Percentiles rank a stretch among this genome's conserved stretches.
Conservation (phyloP, 148 eudicot genomes). For the Fagopyrum esculentum region DNA sequence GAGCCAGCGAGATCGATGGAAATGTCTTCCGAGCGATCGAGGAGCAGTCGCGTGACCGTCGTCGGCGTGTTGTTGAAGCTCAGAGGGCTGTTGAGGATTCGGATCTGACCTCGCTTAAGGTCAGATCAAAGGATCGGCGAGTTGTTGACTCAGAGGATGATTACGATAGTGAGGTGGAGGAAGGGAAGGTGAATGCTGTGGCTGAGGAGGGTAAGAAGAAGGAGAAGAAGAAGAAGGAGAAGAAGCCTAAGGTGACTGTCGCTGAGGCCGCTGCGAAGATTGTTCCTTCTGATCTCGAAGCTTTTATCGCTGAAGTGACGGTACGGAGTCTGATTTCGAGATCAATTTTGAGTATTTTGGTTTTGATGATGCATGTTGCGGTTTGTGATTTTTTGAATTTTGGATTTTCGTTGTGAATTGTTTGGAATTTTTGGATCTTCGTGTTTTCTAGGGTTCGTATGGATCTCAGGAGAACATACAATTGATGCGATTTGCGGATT, state of each 20-base stretch:
- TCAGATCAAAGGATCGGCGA: constrained; percentile 37
- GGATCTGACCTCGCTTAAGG: constrained; percentile 10
- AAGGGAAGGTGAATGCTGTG: constrained; percentile 23
- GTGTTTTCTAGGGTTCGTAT: constrained; percentile 36
- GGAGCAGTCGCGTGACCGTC: constrained; percentile 57
- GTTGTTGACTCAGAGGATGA: constrained; percentile 34
- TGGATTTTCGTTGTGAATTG: neutral
- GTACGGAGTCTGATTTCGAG: constrained; percentile 22
- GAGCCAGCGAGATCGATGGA: constrained; percentile 16
- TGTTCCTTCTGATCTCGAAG: constrained; percentile 42
- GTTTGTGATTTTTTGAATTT: neutral
- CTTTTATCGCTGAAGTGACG: constrained; percentile 44
- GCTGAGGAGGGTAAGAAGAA: constrained; percentile 26
- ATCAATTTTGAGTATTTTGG: neutral
- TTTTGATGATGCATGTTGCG: neutral
- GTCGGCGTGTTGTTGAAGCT: constrained; percentile 40
- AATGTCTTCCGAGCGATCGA: constrained; percentile 51
- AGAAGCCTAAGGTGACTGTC: constrained; percentile 67
- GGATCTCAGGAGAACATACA: constrained; percentile 62
- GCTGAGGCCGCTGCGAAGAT: constrained; percentile 67
- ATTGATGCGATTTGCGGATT: constrained; percentile 82
- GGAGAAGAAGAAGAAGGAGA: constrained; percentile 40
- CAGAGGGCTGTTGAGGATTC: constrained; percentile 28
- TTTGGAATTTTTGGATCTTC: constrained; percentile 10
- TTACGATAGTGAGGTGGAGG: constrained; percentile 32